phyloP scores from a whole-genome alignment of 176 grass and related monocot genomes.

The Hyparrhenia diplandra region DNA sequence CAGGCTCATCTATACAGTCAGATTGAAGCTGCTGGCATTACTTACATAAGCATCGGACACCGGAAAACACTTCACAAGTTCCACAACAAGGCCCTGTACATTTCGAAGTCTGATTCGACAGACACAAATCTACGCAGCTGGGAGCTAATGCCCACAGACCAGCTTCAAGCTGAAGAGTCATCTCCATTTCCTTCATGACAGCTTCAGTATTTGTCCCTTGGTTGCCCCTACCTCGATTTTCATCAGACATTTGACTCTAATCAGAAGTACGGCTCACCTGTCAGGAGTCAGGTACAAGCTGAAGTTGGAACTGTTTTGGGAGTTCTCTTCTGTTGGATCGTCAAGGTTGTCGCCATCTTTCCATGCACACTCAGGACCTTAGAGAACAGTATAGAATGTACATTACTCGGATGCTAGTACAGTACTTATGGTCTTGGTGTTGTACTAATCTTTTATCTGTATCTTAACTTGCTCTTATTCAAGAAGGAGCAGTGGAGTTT shows the following conservation, averaged over 20 bases:
- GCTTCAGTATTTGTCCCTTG: neutral
- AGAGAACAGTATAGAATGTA: constrained; percentile 1
- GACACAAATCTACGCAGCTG: constrained; percentile 41
- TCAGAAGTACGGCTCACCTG: neutral
- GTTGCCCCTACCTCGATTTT: neutral
- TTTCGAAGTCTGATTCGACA: constrained; percentile 49
- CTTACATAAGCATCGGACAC: constrained; percentile 89
- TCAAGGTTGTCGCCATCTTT: constrained; percentile 3
- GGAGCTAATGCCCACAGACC: constrained; percentile 42
- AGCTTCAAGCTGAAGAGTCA: constrained; percentile 43
- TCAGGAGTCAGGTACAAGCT: neutral
- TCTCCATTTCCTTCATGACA: constrained; percentile 36
- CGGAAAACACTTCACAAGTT: constrained; percentile 78
- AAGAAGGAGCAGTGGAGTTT: neutral
- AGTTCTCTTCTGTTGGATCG: neutral
- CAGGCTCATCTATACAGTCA: constrained; percentile 83
- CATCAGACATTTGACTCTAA: neutral
- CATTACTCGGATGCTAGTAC: neutral
- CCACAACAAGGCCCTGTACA: constrained; percentile 75
- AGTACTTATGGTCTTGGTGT: neutral
- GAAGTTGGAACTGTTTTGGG: neutral
- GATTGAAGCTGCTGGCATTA: constrained; percentile 90
- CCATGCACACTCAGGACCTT: neutral
- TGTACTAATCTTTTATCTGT: neutral
- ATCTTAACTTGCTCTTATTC: neutral